Conservation (phyloP, 2,329 filamentous ascomycete genomes). For the Podosphaera xanthii region DNA sequence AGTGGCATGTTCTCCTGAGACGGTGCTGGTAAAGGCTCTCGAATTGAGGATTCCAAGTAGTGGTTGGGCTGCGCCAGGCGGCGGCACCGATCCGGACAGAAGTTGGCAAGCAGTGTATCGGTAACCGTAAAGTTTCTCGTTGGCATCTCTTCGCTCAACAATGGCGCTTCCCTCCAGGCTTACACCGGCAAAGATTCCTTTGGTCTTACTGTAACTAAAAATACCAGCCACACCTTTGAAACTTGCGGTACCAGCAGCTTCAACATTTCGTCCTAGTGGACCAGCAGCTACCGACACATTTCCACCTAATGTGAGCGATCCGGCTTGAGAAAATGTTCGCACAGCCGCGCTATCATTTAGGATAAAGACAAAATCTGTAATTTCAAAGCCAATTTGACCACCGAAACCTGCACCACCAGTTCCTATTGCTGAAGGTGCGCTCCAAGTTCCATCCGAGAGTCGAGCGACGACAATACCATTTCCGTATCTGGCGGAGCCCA, state of each 20-base stretch:
- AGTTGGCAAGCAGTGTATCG: conserved; percentile 64
- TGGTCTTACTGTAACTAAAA: conserved; percentile 95
- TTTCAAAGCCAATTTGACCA: conserved; percentile 67
- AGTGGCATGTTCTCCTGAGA: conserved; percentile 36
- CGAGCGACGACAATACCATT: conserved; percentile 65
- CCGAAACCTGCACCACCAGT: conserved; percentile 65
- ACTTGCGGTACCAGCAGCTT: conserved; percentile 84
- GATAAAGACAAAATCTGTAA: conserved; percentile 94
- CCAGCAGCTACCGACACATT: conserved; percentile 93
- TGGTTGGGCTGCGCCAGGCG: conserved; percentile 63
- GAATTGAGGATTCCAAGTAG: conserved; percentile 72
- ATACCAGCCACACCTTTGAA: conserved; percentile 74
- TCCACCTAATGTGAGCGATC: conserved; percentile 76
- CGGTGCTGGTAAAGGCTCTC: conserved; percentile 53
- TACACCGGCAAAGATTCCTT: conserved; percentile 88
- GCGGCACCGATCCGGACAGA: conserved; percentile 51
- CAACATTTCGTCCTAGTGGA: conserved; percentile 80
- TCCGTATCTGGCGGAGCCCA: conserved; percentile 61
- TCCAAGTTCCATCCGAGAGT: conserved; percentile 57
- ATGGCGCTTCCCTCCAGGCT: conserved; percentile 82
- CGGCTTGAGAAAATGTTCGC: conserved; percentile 79
- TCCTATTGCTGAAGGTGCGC: conserved; percentile 58
- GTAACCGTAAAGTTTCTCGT: conserved; percentile 82
- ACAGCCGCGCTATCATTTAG: conserved; percentile 80
- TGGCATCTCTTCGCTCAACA: conserved; percentile 86